Base-by-base conservation (phyloP, 1,284 basidiomycete species). In the Chiua sp. region DNA sequence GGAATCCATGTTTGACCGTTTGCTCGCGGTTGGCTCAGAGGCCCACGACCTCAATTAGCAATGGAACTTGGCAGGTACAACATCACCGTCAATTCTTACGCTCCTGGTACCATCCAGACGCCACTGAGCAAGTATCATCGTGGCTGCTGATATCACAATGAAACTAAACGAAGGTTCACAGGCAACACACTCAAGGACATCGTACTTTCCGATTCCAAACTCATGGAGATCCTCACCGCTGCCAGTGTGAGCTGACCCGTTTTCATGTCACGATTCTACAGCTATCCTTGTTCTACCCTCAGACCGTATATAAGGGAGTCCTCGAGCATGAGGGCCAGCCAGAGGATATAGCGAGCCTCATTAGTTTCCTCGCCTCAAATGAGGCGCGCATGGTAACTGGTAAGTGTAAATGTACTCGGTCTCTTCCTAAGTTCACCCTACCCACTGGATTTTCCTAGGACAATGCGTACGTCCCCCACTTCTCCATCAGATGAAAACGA, bases 1-100 rank as follows among this genome's bases (percentile, higher is more conserved):
- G 13, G 39, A 5, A 23, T 26, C 4, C 15, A 3, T n/a, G 30
- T 48, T 44, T 44, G 11, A n/a, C 12, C 42, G n/a, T 13, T 44
- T 22, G 1, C 4, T 16, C 20, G 20, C 3, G 4, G 47, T 18
- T 33, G 15, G 26, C 15, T 39, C 16, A 1, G 18, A 39, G 8
- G 18, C 32, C 7, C 11, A 33, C 73, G 13, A 44, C 44, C 26
- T 37, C 4, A 18, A 33, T 26, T 18, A 64, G 57, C 63, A 18
- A 7, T 47, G 48, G 78, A 79, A 52, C 63, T 77, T 16, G 76
- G 72, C 2, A 54, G 48, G 30, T 54, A 70, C 53, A 53, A 53
- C 15, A 71, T 68, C 18, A 69, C 68, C 5, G 62, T 65, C 7
- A 69, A 69, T 23, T 50, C 51, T 3, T 69, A 69, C 16, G 68